Conservation (phyloP, 345 rosid species). For the Kernera saxatilis region DNA sequence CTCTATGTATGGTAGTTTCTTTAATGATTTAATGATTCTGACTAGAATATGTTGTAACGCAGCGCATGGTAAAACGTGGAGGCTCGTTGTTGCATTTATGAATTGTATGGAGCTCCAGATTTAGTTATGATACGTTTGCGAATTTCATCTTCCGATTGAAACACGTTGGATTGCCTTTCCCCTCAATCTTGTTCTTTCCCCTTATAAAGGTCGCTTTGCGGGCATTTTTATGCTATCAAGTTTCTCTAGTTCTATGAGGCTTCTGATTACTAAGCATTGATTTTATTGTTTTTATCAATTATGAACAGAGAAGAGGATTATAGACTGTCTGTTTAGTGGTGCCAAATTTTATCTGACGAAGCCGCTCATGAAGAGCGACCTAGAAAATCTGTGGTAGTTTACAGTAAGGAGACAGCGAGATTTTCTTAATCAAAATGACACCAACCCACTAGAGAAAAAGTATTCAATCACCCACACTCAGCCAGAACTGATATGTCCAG, state of each 20-base stretch:
- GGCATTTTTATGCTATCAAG: background rate
- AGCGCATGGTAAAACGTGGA: conserved; percentile 1
- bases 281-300: background rate
- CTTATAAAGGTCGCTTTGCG: background rate
- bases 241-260: background rate
- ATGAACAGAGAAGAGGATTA: conserved; percentile 27
- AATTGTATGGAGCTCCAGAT: background rate
- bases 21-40: background rate
- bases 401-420: background rate
- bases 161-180: background rate
- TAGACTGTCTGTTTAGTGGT: conserved; percentile 41
- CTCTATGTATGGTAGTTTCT: conserved; percentile 5
- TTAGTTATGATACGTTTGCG: background rate
- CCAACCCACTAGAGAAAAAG: background rate
- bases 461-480: background rate
- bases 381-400: conserved; percentile 47
- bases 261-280: background rate
- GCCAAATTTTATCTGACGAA: conserved; percentile 41
- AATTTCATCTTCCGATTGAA: background rate
- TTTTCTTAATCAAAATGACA: background rate
- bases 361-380: conserved; percentile 31
- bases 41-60: conserved; percentile 14
- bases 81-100: conserved; percentile 2
- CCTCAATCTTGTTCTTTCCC: background rate
- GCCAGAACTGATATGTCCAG: background rate